Conservation (phyloP, 345 rosid species). For the Gossypium thurberi region DNA sequence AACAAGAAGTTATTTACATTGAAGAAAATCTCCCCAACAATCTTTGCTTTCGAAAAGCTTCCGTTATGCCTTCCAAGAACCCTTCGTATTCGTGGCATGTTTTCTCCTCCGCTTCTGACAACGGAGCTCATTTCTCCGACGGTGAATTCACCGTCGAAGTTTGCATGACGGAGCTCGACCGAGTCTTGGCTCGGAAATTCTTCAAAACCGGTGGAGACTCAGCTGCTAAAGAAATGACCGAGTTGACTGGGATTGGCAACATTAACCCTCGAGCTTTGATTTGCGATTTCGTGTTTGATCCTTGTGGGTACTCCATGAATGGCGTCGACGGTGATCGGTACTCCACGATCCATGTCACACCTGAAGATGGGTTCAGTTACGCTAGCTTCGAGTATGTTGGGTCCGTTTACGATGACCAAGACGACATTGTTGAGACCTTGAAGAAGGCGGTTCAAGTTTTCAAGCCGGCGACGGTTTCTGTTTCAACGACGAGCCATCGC, state of each 20-base stretch:
- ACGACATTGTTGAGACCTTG: constrained; percentile 27
- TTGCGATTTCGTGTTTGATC: constrained; percentile 91
- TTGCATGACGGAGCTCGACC: constrained; percentile 95
- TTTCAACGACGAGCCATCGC: constrained; percentile 56
- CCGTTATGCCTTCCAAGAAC: constrained; percentile 64
- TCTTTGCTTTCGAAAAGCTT: constrained; percentile 60
- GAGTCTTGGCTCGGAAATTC: constrained; percentile 49
- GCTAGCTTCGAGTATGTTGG: constrained; percentile 90
- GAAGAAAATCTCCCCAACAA: constrained; percentile 53
- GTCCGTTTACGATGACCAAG: constrained; percentile 47
- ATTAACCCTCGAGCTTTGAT: constrained; percentile 65
- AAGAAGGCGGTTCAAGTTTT: not conserved
- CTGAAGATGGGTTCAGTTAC: constrained; percentile 87
- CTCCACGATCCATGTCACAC: constrained; percentile 1
- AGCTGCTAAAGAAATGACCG: constrained; percentile 73
- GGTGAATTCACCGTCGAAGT: constrained; percentile 58
- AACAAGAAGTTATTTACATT: constrained; percentile 62
- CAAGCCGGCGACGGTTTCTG: constrained; percentile 23
- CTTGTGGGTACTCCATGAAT: constrained; percentile 98
- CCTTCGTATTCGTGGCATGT: constrained; percentile 83
- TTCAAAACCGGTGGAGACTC: constrained; percentile 54
- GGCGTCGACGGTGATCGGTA: constrained; percentile 45
- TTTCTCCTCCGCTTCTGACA: constrained; percentile 44
- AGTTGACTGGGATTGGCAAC: constrained; percentile 55
- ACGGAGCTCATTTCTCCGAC: constrained; percentile 23